These are phyloP conservation scores for Phytomonas serpens DNA, from an alignment of 208 protist genomes.

Conservation along the genomic window DNA sequence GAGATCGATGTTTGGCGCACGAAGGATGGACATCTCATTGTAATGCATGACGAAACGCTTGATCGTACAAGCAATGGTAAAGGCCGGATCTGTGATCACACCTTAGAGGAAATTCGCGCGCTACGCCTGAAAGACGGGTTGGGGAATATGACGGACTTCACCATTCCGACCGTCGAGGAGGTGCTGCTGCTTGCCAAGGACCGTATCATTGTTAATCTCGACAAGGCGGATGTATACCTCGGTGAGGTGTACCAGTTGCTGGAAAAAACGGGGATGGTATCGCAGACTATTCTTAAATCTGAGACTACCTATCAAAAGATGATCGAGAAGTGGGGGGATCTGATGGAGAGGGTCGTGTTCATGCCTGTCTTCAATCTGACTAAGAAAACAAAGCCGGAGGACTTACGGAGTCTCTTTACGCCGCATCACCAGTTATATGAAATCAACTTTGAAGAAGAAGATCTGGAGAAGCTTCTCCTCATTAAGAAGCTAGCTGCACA, in stretches of 20 bases:
- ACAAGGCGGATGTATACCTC: conserved; percentile 61
- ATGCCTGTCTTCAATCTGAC: conserved; percentile 53
- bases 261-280: conserved; percentile 27
- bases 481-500: conserved; percentile 27
- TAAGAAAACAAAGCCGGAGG: conserved; percentile 25
- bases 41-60: conserved; percentile 66
- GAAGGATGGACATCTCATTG: conserved; percentile 40
- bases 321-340: conserved; percentile 22
- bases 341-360: conserved; percentile 46
- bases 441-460: conserved; percentile 47
- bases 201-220: conserved; percentile 44
- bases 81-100: conserved; percentile 40
- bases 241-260: conserved; percentile 37
- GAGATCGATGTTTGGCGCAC: conserved; percentile 63
- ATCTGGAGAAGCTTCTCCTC: conserved; percentile 21
- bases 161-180: conserved; percentile 46
- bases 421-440: conserved; percentile 35
- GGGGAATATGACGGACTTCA: conserved; percentile 66
- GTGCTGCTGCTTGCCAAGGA: conserved; percentile 27
- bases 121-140: conserved; percentile 59
- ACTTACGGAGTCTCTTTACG: conserved; percentile 25
- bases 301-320: conserved; percentile 32
- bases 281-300: conserved; percentile 55
- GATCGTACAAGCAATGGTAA: conserved; percentile 38
- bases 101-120: conserved; percentile 32